Percentiles rank a stretch among this genome's conserved stretches.
Conservation (phyloP, 257 asterid genomes). For the Solanum pinnatisectum region DNA sequence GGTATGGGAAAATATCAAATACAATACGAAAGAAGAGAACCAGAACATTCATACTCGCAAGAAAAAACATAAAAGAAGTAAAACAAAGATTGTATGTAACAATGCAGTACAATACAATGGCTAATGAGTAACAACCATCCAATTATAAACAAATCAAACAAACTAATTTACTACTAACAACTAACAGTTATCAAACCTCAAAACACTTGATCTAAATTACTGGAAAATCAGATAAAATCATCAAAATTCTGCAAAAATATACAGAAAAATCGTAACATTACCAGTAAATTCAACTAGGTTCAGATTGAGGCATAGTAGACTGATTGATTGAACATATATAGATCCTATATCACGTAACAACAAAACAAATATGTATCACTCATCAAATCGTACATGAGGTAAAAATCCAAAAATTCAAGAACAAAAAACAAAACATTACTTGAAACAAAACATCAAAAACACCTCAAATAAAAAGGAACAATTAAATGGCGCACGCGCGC, state of each 20-base stretch:
- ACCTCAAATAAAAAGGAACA: too few relatives aligned
- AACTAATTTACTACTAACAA: neutral
- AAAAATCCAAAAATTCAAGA: too few relatives aligned
- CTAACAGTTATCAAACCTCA: neutral
- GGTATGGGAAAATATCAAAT: neutral
- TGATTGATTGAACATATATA: neutral
- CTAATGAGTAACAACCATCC: too few relatives aligned
- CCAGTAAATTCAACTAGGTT: neutral
- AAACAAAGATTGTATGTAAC: neutral
- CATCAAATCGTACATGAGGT: neutral
- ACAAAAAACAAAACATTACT: neutral
- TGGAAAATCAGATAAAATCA: neutral
- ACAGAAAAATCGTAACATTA: neutral
- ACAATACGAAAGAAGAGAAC: neutral
- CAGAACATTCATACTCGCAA: conserved; percentile 12
- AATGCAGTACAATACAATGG: neutral
- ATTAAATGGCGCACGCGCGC: too few relatives aligned
- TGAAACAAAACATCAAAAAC: too few relatives aligned
- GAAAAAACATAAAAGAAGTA: too few relatives aligned
- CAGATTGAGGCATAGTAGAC: neutral
- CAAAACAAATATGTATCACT: too few relatives aligned
- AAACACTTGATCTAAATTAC: neutral
- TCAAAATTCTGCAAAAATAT: too few relatives aligned
- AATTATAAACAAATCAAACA: neutral
- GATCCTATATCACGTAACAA: too few relatives aligned